Evolutionary conservation across 768 basidiomycete genomes (phyloP).

Genomic region (Boletus reticulatus): DNA sequence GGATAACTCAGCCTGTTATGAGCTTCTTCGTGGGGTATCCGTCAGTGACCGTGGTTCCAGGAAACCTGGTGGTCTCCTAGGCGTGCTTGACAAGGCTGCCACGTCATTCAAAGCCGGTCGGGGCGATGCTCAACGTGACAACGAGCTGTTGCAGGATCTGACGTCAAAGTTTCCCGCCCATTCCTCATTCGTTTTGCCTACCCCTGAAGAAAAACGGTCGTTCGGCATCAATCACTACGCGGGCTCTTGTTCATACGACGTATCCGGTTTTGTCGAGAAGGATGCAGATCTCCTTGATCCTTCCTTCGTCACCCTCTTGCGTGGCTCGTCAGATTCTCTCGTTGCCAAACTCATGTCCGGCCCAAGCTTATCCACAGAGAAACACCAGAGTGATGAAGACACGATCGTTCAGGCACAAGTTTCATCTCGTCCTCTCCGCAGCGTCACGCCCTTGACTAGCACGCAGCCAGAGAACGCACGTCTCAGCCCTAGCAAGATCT

Average conservation of each 20-base stretch:
- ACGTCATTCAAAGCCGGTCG: constrained; percentile 51
- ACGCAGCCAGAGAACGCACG: constrained; percentile 35
- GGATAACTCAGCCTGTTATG: constrained; percentile 55
- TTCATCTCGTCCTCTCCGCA: constrained; percentile 54
- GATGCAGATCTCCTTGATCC: constrained; percentile 54
- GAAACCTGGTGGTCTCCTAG: constrained; percentile 60
- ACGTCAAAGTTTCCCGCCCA: constrained; percentile 45
- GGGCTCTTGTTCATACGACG: constrained; percentile 53
- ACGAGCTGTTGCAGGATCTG: constrained; percentile 51
- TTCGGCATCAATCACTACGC: constrained; percentile 66
- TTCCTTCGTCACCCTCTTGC: constrained; percentile 51
- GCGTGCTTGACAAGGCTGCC: constrained; percentile 50
- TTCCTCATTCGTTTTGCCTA: constrained; percentile 47
- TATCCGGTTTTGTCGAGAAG: constrained; percentile 46
- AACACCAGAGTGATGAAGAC: constrained; percentile 52
- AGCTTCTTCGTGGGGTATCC: constrained; percentile 56
- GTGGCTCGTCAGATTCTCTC: constrained; percentile 50
- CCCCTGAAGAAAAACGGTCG: constrained; percentile 31
- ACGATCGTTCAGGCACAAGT: constrained; percentile 67
- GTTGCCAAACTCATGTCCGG: constrained; percentile 62
- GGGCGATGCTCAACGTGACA: constrained; percentile 44
- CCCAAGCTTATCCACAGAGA: constrained; percentile 56
- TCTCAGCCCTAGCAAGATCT: constrained; percentile 51
- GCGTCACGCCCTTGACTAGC: constrained; percentile 37
- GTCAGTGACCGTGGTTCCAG: constrained; percentile 43